Conservation (phyloP, 176 grass and related monocot genomes). For the Phragmites australis region DNA sequence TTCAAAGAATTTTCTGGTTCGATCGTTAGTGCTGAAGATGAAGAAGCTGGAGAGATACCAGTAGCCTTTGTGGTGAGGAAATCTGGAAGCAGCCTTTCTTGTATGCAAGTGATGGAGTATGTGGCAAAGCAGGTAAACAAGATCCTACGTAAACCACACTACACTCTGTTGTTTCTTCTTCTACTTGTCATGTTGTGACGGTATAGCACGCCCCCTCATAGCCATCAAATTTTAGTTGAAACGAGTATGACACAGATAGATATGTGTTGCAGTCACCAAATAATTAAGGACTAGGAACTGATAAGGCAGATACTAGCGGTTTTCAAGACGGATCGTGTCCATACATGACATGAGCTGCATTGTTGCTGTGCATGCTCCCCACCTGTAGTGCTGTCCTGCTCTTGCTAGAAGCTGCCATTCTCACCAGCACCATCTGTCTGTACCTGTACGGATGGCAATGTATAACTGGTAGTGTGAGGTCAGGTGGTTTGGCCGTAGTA, state of each 20-base stretch:
- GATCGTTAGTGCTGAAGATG: conserved; percentile 57
- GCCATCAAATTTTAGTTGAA: neutral
- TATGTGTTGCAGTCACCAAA: neutral
- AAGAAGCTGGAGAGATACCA: conserved; percentile 88
- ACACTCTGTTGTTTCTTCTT: conserved; percentile 16
- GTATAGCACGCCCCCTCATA: neutral
- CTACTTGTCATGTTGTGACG: neutral
- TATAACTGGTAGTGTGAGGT: conserved; percentile 18
- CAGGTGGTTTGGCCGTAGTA: conserved; percentile 28
- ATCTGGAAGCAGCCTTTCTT: conserved; percentile 64
- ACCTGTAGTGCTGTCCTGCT: conserved; percentile 21
- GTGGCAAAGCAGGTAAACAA: conserved; percentile 78
- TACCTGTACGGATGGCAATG: conserved; percentile 14
- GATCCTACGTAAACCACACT: neutral
- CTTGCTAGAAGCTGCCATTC: conserved; percentile 11
- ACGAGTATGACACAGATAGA: neutral
- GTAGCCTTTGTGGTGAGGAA: conserved; percentile 82
- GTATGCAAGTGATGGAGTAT: conserved; percentile 71
- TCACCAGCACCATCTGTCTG: neutral
- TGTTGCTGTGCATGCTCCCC: conserved; percentile 42
- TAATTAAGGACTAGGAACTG: neutral
- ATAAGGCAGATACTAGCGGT: neutral
- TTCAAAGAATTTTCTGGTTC: conserved; percentile 18
- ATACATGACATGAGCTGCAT: neutral
- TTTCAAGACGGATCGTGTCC: conserved; percentile 4